Evolutionary conservation across 129 eudicot species (phyloP).

Genomic region (Flaveria linearis): DNA sequence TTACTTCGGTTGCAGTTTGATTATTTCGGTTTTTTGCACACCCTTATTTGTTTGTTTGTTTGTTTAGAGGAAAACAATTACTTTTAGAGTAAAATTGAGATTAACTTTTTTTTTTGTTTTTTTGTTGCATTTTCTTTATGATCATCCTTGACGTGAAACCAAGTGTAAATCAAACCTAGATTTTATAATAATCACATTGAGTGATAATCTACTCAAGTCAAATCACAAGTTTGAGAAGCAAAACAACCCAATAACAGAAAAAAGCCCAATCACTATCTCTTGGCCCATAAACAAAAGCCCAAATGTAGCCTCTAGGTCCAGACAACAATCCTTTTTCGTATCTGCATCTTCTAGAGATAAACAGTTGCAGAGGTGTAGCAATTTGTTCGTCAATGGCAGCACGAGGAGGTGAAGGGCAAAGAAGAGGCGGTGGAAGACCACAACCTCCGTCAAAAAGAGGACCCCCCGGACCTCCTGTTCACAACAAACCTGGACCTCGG

Average conservation of each 20-base stretch:
- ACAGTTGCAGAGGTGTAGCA: conserved; percentile 19
- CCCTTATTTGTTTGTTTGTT: too few species aligned
- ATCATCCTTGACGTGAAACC: too few species aligned
- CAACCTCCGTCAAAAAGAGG: conserved; percentile 51
- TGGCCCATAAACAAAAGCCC: neutral
- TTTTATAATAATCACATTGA: too few species aligned
- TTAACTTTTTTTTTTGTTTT: too few species aligned
- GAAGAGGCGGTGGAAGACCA: conserved; percentile 62
- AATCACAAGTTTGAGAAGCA: too few species aligned
- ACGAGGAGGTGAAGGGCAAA: conserved; percentile 48
- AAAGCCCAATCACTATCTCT: neutral
- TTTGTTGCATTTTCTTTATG: too few species aligned
- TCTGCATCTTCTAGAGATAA: neutral
- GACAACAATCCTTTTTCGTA: neutral
- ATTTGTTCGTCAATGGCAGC: conserved; percentile 42
- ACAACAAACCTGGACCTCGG: conserved; percentile 48
- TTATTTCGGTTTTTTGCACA: too few species aligned
- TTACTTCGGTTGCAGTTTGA: too few species aligned
- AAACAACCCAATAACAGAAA: neutral
- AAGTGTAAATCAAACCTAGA: too few species aligned
- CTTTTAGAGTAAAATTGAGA: too few species aligned
- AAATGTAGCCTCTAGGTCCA: neutral
- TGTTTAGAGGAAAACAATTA: too few species aligned
- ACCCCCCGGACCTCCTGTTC: conserved; percentile 60
- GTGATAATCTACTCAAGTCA: too few species aligned